Conservation (phyloP, 2,329 filamentous ascomycete genomes). For the Colletotrichum sansevieriae region DNA sequence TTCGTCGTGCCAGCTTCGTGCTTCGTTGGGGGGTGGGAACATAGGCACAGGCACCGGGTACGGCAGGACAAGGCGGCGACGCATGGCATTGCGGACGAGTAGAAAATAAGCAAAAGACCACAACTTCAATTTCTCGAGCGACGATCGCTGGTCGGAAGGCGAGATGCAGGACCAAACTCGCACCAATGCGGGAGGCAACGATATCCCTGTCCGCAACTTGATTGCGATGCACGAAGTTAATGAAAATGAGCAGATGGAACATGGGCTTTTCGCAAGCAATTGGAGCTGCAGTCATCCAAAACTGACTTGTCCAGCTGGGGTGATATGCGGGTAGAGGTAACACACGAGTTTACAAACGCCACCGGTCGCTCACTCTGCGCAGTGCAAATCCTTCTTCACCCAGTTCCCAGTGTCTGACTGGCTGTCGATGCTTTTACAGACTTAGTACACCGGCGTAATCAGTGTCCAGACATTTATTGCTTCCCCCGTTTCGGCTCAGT, state of each 20-base stretch:
- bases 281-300: not conserved
- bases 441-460: not conserved
- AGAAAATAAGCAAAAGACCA: slow-evolving; percentile 23
- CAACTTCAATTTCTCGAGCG: slow-evolving; percentile 32
- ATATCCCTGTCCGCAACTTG: slow-evolving; percentile 28
- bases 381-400: not conserved
- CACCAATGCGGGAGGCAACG: slow-evolving; percentile 21
- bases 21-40: not conserved
- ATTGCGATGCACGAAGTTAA: slow-evolving; percentile 33
- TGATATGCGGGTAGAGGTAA: too few relatives aligned
- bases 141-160: slow-evolving; percentile 26
- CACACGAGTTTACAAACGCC: too few relatives aligned
- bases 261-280: slow-evolving; percentile 18
- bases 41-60: not conserved
- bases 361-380: not conserved
- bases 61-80: not conserved
- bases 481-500: too few relatives aligned
- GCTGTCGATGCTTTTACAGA: too few relatives aligned
- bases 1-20: not conserved
- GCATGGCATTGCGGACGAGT: slow-evolving; percentile 7
- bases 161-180: slow-evolving; percentile 24
- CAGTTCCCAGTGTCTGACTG: too few relatives aligned
- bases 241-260: slow-evolving; percentile 37
- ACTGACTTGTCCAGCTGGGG: too few relatives aligned
- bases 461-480: too few relatives aligned